Evolutionary conservation across 495 filamentous ascomycete genomes (phyloP).

Genomic region (Penicillium taxi): DNA sequence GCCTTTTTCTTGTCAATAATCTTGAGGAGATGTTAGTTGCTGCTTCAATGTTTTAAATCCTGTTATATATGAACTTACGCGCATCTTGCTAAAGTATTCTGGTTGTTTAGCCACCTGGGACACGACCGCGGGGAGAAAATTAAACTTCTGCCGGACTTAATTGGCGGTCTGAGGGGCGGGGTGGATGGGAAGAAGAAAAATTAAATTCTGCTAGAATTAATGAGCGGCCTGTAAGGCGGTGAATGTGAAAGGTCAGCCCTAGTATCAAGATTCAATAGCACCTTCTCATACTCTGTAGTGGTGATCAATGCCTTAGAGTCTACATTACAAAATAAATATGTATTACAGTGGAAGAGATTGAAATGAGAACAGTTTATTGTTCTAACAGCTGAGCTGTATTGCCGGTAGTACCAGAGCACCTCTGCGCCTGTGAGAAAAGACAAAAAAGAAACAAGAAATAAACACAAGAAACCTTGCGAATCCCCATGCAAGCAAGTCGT

Average conservation of each 20-base stretch:
- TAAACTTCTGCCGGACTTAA: too few relatives aligned
- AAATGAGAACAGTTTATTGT: conserved; percentile 29
- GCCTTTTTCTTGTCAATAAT: conserved; percentile 57
- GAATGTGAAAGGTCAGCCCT: too few relatives aligned
- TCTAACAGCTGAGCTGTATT: conserved; percentile 28
- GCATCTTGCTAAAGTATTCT: conserved; percentile 29
- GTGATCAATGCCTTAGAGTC: too few relatives aligned
- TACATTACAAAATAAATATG: too few relatives aligned
- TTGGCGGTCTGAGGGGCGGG: too few relatives aligned
- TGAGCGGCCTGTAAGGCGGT: conserved; percentile 10
- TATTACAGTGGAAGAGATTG: conserved; percentile 5
- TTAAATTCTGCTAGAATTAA: conserved; percentile 19
- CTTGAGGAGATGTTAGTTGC: conserved; percentile 19
- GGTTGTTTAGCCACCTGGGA: too few relatives aligned
- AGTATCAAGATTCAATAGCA: too few relatives aligned
- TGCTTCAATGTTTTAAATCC: neutral
- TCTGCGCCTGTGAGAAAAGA: conserved; percentile 25
- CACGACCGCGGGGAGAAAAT: too few relatives aligned
- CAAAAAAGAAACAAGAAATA: conserved; percentile 12
- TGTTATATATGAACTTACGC: conserved; percentile 19
- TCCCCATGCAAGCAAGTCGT: conserved; percentile 32
- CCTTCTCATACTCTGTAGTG: too few relatives aligned
- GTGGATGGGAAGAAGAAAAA: too few relatives aligned
- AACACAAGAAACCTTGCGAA: conserved; percentile 34
- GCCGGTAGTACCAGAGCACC: conserved; percentile 32